Evolutionary conservation across 306 rosid genomes (phyloP), one percentile per base, ranked within the genome.

Genomic region (Casuarina cunninghamiana): DNA sequence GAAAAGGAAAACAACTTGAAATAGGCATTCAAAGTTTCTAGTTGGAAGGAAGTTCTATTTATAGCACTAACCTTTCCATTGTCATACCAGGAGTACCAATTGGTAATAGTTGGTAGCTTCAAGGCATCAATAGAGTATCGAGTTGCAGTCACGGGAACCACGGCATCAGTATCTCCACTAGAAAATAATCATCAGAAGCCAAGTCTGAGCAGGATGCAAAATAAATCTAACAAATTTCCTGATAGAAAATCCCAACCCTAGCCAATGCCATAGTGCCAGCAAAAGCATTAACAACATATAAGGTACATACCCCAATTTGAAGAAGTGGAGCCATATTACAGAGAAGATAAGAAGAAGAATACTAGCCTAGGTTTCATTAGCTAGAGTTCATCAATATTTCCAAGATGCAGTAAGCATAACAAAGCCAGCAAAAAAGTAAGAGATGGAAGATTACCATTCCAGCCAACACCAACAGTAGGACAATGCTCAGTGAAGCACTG

Each of bases 141-240:
- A 15, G 98, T 91, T 32, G 98, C 98, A 38, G 97, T 91, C 70
- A 96, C 77, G 0, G 94, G 99, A 82, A 96, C 96, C 77, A 93
- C 94, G 1, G 98, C 70, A 85, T 96, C 99, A 12, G 96, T 93
- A 84, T 96, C 98, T 45, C 99, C 99, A 46, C 99, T 93, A 84
- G 58, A 79, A 38, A 55, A 83, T 71, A 48, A 68, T 58, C 75
- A 83, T 69, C 73, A 81, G 53, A 16, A 51, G 65, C 62, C 63
- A 71, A 35, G 38, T 75, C 53, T 78, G 46, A 51, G 16, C 17
- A 74, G 58, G 39, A 53, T 41, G 49, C 50, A 65, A 38, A 49
- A 53, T 16, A 78, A 42, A n/a, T 38, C 9, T 54, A 45, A 76
- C 39, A 57, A 37, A 60, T 50, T 19, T 6, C 21, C 0, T 62